These are phyloP conservation scores for Begonia peltatifolia DNA, from an alignment of 306 rosid genomes.

Conservation along the genomic window DNA sequence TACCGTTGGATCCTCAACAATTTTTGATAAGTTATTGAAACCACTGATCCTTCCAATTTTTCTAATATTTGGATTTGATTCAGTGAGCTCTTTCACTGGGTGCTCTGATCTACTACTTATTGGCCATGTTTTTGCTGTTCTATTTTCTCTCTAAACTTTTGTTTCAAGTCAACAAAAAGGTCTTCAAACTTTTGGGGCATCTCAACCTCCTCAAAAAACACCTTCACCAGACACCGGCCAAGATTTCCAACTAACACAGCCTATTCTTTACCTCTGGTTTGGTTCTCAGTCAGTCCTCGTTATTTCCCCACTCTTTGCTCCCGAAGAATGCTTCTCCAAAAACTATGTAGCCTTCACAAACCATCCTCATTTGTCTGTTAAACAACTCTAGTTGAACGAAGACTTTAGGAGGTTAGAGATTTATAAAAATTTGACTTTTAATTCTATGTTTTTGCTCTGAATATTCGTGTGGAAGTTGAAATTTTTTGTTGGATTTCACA, in stretches of 20 bases:
- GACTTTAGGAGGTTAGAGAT: too few relatives aligned
- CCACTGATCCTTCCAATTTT: too few relatives aligned
- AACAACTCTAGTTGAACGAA: too few relatives aligned
- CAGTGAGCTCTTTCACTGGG: too few relatives aligned
- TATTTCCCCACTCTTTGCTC: constrained; percentile 13
- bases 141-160: not conserved
- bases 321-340: constrained; percentile 6
- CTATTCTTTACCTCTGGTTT: constrained; percentile 15
- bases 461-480: too few relatives aligned
- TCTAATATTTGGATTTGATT: too few relatives aligned
- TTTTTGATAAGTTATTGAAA: too few relatives aligned
- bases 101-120: not conserved
- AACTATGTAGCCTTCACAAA: too few relatives aligned
- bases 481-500: too few relatives aligned
- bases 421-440: too few relatives aligned
- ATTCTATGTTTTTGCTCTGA: too few relatives aligned
- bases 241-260: constrained; percentile 14
- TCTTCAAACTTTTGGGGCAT: constrained; percentile 23
- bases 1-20: too few relatives aligned
- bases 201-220: constrained; percentile 23
- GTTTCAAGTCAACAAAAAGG: not conserved
- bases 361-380: constrained; percentile 2
- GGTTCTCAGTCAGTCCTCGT: constrained; percentile 18
- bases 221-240: constrained; percentile 14
- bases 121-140: not conserved